Evolutionary conservation across 169 alveolate species (phyloP).

Genomic region (Eimeria acervulina): DNA sequence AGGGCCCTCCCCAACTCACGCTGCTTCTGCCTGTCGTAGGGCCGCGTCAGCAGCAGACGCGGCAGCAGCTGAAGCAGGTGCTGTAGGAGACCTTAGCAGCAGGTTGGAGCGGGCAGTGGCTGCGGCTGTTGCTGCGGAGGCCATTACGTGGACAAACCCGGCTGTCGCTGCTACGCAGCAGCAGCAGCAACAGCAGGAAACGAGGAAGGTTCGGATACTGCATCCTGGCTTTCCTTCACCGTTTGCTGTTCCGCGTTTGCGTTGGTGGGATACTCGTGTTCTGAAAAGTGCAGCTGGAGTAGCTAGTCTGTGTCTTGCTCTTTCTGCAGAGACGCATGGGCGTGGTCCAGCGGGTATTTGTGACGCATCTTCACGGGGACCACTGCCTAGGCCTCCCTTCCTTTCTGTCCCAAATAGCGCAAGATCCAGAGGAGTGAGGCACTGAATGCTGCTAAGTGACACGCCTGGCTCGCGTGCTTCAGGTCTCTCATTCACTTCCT

Average conservation of each 20-base stretch:
- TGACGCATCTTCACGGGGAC: constrained; percentile 94
- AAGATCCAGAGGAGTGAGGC: constrained; percentile 40
- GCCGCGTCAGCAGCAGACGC: constrained; percentile 23
- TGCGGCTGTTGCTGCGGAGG: constrained; percentile 56
- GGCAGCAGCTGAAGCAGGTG: constrained; percentile 51
- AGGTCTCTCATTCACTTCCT: not conserved
- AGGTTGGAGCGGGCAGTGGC: constrained; percentile 64
- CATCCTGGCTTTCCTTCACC: not conserved
- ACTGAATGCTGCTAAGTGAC: not conserved
- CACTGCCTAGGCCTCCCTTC: constrained; percentile 91
- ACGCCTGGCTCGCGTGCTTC: not conserved
- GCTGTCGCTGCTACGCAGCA: constrained; percentile 60
- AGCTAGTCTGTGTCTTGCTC: not conserved
- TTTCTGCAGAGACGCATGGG: constrained; percentile 79
- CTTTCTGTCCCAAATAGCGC: constrained; percentile 85
- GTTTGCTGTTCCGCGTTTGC: not conserved
- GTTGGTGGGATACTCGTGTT: not conserved
- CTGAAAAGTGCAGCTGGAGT: not conserved
- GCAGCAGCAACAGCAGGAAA: constrained; percentile 73
- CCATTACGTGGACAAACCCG: constrained; percentile 41
- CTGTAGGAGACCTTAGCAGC: constrained; percentile 56
- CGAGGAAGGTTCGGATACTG: constrained; percentile 50
- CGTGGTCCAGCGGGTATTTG: constrained; percentile 85
- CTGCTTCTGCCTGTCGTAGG: constrained; percentile 56
- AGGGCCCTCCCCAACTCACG: constrained; percentile 74